Conservation (phyloP, 495 filamentous ascomycete species). For the Wilcoxina mikolae region DNA sequence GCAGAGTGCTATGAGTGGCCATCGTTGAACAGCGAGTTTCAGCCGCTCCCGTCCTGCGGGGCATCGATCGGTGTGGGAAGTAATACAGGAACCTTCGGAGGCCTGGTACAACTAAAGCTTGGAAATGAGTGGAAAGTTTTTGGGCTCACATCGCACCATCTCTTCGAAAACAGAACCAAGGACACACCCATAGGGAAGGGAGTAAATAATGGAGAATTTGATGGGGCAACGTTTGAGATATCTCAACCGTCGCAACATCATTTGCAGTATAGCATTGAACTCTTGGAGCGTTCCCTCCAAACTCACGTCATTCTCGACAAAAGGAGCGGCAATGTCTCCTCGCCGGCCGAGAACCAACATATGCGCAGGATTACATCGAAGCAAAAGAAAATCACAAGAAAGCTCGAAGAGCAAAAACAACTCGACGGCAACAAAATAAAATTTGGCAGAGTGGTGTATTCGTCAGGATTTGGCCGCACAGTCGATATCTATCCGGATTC, state of each 20-base stretch:
- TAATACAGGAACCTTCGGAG: slow-evolving; percentile 2
- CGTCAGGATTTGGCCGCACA: neutral
- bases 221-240: neutral
- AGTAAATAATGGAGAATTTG: neutral
- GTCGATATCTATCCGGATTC: neutral
- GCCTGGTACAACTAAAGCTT: neutral
- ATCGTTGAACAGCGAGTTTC: neutral
- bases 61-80: slow-evolving; percentile 1
- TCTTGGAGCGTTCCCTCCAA: neutral
- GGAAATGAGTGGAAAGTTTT: neutral
- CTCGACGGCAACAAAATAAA: neutral
- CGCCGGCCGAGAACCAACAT: neutral
- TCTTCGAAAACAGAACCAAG: slow-evolving; percentile 1
- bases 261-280: neutral
- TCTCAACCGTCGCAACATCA: neutral
- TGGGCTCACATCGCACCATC: slow-evolving; percentile 4
- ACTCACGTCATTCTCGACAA: neutral
- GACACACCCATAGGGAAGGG: neutral
- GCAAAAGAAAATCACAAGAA: neutral
- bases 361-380: neutral
- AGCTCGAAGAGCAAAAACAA: neutral
- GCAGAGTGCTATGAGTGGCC: neutral
- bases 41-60: neutral
- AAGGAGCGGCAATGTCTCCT: too few relatives aligned
- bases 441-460: neutral